Conservation (phyloP, 768 basidiomycete genomes). For the Agaricus bisporus region DNA sequence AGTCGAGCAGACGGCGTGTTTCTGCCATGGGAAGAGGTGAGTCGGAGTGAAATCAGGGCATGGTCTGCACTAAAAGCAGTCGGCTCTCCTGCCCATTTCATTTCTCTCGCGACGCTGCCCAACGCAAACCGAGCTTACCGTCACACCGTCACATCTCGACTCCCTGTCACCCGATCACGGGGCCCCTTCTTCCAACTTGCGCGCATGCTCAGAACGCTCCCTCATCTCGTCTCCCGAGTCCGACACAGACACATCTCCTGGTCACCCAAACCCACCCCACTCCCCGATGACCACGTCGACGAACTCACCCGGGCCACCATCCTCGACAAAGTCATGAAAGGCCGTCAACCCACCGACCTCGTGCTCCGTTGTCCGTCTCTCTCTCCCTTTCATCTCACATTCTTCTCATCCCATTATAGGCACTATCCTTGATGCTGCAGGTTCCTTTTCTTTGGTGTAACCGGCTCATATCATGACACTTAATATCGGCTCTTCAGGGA, state of each 20-base stretch:
- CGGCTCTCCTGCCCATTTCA: too few relatives aligned
- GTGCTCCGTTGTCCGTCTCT: constrained; percentile 79
- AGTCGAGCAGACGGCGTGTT: constrained; percentile 69
- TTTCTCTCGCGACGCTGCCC: neutral
- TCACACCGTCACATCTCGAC: too few relatives aligned
- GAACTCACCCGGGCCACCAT: constrained; percentile 68
- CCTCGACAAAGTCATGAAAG: constrained; percentile 81
- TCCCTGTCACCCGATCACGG: too few relatives aligned
- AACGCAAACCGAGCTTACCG: neutral
- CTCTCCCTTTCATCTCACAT: constrained; percentile 16
- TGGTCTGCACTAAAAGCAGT: too few relatives aligned
- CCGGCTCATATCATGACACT: constrained; percentile 15
- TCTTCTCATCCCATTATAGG: constrained; percentile 37
- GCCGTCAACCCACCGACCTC: constrained; percentile 82
- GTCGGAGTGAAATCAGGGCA: constrained; percentile 32
- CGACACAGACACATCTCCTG: constrained; percentile 29
- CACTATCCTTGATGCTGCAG: constrained; percentile 82
- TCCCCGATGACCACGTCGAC: constrained; percentile 42
- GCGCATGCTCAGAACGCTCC: constrained; percentile 9
- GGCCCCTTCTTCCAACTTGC: neutral
- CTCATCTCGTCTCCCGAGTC: too few relatives aligned
- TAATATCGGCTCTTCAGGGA: constrained; percentile 40
- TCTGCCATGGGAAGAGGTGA: constrained; percentile 46
- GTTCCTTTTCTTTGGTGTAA: constrained; percentile 29
- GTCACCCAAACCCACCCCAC: constrained; percentile 25